Evolutionary conservation across 2,329 filamentous ascomycete species (phyloP).

Genomic region (Madurella mycetomatis): DNA sequence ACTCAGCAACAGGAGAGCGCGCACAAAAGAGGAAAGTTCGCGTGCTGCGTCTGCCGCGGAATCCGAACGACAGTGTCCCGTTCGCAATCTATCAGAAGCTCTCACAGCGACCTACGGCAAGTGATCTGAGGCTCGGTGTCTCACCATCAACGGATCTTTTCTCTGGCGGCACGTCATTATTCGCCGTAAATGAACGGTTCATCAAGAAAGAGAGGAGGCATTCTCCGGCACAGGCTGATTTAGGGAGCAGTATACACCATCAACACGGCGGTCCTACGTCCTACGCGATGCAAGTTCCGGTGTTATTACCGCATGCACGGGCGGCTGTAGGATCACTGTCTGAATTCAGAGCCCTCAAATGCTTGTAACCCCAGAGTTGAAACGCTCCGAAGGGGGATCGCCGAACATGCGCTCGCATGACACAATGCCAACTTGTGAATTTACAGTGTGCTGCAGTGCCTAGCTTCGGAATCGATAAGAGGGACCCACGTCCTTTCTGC

Average conservation of each 20-base stretch:
- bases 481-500: too few relatives aligned
- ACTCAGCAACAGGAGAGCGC: background rate
- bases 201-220: background rate
- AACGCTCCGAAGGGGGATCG: slow-evolving; percentile 16
- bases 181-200: background rate
- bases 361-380: slow-evolving; percentile 6
- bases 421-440: background rate
- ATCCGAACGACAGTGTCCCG: too few relatives aligned
- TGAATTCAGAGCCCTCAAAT: too few relatives aligned
- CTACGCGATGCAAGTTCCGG: background rate
- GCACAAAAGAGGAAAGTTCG: background rate
- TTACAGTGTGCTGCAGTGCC: background rate
- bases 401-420: background rate
- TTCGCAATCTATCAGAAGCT: too few relatives aligned
- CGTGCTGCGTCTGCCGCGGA: background rate
- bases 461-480: too few relatives aligned
- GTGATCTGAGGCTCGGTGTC: background rate
- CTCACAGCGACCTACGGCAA: background rate
- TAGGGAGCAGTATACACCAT: too few relatives aligned
- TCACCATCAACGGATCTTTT: background rate
- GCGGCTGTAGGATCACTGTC: background rate
- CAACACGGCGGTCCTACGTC: background rate
- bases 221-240: background rate
- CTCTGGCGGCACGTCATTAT: background rate
- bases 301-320: background rate